These are phyloP conservation scores for Protea cynaroides DNA, from an alignment of 164 flowering plant genomes.

Conservation along the genomic window DNA sequence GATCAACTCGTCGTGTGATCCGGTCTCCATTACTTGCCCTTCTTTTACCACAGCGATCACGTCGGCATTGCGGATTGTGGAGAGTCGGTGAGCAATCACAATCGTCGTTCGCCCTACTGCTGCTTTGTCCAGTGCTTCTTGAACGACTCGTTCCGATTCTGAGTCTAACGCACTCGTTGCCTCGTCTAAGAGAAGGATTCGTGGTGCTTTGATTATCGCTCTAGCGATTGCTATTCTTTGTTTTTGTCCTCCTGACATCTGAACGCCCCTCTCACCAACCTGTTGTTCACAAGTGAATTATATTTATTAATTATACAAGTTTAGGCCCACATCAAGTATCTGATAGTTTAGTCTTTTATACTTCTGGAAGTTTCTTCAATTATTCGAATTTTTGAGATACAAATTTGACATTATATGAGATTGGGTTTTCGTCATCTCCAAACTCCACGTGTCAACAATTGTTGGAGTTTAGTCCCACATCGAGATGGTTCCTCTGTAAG, in stretches of 20 bases:
- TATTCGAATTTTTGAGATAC: too few relatives aligned
- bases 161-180: conserved; percentile 51
- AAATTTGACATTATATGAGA: too few relatives aligned
- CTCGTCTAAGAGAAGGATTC: conserved; percentile 46
- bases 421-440: too few relatives aligned
- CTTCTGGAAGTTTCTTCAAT: too few relatives aligned
- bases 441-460: too few relatives aligned
- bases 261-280: conserved; percentile 86
- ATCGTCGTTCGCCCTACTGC: conserved; percentile 69
- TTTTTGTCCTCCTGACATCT: conserved; percentile 54
- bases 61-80: conserved; percentile 25
- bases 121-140: conserved; percentile 70
- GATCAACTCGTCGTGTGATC: conserved; percentile 59
- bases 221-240: neutral
- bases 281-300: too few relatives aligned
- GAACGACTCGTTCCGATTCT: conserved; percentile 76
- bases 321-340: too few relatives aligned
- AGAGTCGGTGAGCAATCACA: conserved; percentile 76
- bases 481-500: too few relatives aligned
- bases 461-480: too few relatives aligned
- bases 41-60: conserved; percentile 67
- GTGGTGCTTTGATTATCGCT: conserved; percentile 57
- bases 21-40: conserved; percentile 57
- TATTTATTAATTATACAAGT: too few relatives aligned
- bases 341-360: too few relatives aligned